phyloP scores from a whole-genome alignment of 1,284 basidiomycete species.

The Cerioporus squamosus region DNA sequence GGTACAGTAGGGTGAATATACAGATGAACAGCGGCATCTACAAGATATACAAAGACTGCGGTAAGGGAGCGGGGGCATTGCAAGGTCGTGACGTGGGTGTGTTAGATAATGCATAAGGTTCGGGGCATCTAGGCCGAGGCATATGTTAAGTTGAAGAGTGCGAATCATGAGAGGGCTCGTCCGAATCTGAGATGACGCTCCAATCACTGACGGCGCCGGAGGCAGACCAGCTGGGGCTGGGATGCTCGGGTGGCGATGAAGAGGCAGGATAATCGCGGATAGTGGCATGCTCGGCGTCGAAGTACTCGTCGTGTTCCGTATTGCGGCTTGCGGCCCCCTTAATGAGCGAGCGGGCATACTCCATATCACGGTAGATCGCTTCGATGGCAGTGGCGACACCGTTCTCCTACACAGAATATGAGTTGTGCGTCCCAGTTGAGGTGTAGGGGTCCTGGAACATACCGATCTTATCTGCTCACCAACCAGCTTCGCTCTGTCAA shows the following conservation, averaged over 20 bases:
- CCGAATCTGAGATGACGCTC: slow-evolving; percentile 81
- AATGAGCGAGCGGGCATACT: slow-evolving; percentile 84
- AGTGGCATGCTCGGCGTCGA: slow-evolving; percentile 50
- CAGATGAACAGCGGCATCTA: slow-evolving; percentile 15
- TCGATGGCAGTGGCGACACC: slow-evolving; percentile 90
- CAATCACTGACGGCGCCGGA: slow-evolving; percentile 68
- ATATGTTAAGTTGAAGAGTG: slow-evolving; percentile 5
- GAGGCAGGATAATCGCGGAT: slow-evolving; percentile 40
- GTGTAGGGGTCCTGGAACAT: slow-evolving; percentile 30
- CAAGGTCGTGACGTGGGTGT: too few species aligned
- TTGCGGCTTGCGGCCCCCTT: slow-evolving; percentile 54
- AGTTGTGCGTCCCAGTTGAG: background rate
- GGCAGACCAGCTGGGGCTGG: slow-evolving; percentile 59
- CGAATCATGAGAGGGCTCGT: slow-evolving; percentile 42
- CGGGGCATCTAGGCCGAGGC: slow-evolving; percentile 4
- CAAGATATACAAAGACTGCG: background rate
- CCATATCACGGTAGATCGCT: slow-evolving; percentile 90
- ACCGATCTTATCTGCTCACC: slow-evolving; percentile 87
- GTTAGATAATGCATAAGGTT: slow-evolving; percentile 16
- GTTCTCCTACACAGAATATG: slow-evolving; percentile 68
- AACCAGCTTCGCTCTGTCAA: slow-evolving; percentile 79
- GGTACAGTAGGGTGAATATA: slow-evolving; percentile 13
- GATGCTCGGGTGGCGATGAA: slow-evolving; percentile 41
- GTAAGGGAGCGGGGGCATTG: too few species aligned
- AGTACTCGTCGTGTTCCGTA: slow-evolving; percentile 41